Conservation (phyloP, 83 land plant species). For the Thuja plicata region DNA sequence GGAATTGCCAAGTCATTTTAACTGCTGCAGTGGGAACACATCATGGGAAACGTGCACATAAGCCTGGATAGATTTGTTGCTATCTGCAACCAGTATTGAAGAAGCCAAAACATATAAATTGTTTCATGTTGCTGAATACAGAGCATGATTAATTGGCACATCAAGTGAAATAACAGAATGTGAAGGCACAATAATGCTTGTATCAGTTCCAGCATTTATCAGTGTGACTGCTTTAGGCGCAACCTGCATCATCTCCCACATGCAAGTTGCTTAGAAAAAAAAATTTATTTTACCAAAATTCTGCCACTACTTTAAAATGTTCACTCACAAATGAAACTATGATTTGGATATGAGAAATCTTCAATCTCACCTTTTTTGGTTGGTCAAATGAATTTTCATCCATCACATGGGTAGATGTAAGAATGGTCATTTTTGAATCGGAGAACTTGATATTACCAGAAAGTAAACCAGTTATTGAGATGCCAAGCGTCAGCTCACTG, state of each 20-base stretch:
- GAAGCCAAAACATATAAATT: neutral
- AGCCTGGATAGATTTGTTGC: neutral
- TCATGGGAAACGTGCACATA: neutral
- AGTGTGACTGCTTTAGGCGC: conserved; percentile 21
- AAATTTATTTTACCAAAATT: neutral
- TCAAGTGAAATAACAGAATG: conserved; percentile 45
- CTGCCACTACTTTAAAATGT: neutral
- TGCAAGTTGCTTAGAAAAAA: neutral
- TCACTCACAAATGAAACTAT: neutral
- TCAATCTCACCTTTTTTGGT: conserved; percentile 45
- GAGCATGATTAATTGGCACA: conserved; percentile 1
- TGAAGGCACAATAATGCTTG: conserved; percentile 29
- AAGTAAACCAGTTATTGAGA: conserved; percentile 33
- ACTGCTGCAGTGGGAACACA: neutral
- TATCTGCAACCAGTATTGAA: neutral
- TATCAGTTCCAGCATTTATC: conserved; percentile 22
- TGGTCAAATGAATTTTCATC: conserved; percentile 59
- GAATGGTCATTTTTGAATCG: conserved; percentile 29
- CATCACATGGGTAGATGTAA: conserved; percentile 49
- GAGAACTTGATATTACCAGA: conserved; percentile 15
- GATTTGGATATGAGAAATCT: neutral
- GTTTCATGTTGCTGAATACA: conserved; percentile 11
- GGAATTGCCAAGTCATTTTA: neutral
- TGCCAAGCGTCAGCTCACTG: conserved; percentile 27
- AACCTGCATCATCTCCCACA: conserved; percentile 28